phyloP scores from a whole-genome alignment of 2,329 filamentous ascomycete genomes.

The Talaromyces atroroseus region DNA sequence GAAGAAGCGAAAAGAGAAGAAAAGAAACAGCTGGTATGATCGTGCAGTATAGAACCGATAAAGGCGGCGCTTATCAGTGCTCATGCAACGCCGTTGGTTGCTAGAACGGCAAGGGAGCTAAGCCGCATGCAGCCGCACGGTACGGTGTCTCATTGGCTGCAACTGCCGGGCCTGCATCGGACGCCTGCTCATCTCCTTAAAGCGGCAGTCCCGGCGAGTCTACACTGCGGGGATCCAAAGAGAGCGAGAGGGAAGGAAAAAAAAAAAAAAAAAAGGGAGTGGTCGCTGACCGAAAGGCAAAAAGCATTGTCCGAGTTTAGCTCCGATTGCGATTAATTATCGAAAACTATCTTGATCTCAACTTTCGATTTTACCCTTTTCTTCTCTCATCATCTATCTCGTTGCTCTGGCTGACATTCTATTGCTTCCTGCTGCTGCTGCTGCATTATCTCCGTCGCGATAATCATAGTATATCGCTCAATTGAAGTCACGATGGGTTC shows the following conservation, averaged over 20 bases:
- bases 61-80: too few relatives aligned
- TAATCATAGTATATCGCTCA: background rate
- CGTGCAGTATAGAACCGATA: too few relatives aligned
- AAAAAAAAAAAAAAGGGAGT: background rate
- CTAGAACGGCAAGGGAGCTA: background rate
- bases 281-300: constrained; percentile 12
- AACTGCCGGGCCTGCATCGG: background rate
- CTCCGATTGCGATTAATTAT: constrained; percentile 3
- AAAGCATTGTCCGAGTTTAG: constrained; percentile 3
- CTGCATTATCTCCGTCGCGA: background rate
- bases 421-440: background rate
- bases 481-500: constrained; percentile 9
- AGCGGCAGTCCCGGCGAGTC: background rate
- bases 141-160: constrained; percentile 1
- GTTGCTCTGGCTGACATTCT: background rate
- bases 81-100: background rate
- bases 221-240: constrained; percentile 7
- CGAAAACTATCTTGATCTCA: background rate
- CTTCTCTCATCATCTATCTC: background rate
- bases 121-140: background rate
- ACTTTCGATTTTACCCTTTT: background rate
- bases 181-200: background rate
- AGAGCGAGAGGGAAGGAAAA: too few relatives aligned
- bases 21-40: too few relatives aligned
- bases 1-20: too few relatives aligned